Evolutionary conservation across 2,329 filamentous ascomycete genomes (phyloP).

Genomic region (Monilinia fructicola): DNA sequence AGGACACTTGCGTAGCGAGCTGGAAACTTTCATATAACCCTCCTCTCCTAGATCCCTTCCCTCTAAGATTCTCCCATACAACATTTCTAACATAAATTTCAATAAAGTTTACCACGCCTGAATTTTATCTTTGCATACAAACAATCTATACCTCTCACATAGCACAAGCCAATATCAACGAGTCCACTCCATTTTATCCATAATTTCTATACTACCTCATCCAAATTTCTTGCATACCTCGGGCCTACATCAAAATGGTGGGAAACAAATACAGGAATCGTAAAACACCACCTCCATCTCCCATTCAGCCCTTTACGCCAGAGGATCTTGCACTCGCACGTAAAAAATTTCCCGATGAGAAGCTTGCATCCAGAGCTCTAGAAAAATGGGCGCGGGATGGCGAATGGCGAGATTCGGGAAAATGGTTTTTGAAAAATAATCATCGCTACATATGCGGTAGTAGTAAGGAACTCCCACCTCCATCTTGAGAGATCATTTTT

Average conservation of each 20-base stretch:
- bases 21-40: too few species aligned
- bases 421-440: background rate
- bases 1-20: background rate
- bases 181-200: background rate
- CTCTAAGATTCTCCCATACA: background rate
- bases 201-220: background rate
- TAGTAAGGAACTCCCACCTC: background rate
- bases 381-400: background rate
- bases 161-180: background rate
- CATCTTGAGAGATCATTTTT: background rate
- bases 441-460: background rate
- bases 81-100: background rate
- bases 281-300: background rate
- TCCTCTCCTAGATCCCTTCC: background rate
- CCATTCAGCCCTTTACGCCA: background rate
- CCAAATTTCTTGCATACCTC: background rate
- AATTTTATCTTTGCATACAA: background rate
- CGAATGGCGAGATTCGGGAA: background rate
- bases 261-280: background rate
- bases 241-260: background rate
- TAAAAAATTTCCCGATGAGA: background rate
- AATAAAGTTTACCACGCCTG: too few species aligned
- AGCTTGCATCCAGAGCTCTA: background rate
- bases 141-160: background rate
- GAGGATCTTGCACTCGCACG: background rate